phyloP scores from a whole-genome alignment of 108 stramenopile genomes.

The Aurantiochytrium sp. region DNA sequence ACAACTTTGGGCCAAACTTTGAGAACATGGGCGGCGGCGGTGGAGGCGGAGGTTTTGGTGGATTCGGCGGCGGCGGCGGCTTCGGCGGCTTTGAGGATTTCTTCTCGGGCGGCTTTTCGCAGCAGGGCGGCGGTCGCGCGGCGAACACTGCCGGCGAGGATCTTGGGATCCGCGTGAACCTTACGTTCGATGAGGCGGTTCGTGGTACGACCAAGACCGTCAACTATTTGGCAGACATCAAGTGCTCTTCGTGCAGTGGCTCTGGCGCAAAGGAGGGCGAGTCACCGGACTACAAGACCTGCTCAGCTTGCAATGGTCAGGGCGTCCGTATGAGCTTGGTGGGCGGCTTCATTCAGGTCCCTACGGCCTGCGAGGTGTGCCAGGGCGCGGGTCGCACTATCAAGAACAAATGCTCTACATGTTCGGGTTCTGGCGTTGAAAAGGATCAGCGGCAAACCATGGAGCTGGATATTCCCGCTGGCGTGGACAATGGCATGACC shows the following conservation, averaged over 20 bases:
- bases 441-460: slow-evolving; percentile 71
- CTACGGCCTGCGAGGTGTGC: not conserved
- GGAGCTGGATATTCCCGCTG: slow-evolving; percentile 74
- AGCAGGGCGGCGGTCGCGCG: not conserved
- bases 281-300: slow-evolving; percentile 1
- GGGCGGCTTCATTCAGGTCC: slow-evolving; percentile 15
- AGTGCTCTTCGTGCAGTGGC: slow-evolving; percentile 37
- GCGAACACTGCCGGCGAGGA: slow-evolving; percentile 61
- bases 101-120: not conserved
- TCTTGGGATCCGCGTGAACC: slow-evolving; percentile 67
- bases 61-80: not conserved
- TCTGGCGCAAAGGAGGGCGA: slow-evolving; percentile 2
- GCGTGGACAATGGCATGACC: slow-evolving; percentile 86
- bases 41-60: slow-evolving; percentile 18
- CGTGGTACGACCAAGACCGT: slow-evolving; percentile 52
- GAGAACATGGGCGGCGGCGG: slow-evolving; percentile 26
- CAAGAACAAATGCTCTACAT: not conserved
- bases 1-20: slow-evolving; percentile 72
- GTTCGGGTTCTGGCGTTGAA: slow-evolving; percentile 48
- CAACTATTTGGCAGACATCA: not conserved
- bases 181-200: slow-evolving; percentile 83
- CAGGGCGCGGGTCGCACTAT: not conserved
- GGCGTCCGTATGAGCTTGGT: not conserved
- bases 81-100: not conserved
- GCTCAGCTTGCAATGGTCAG: slow-evolving; percentile 21